Base-by-base conservation (phyloP, 176 grass and related monocot species). In the Lolium multiflorum region DNA sequence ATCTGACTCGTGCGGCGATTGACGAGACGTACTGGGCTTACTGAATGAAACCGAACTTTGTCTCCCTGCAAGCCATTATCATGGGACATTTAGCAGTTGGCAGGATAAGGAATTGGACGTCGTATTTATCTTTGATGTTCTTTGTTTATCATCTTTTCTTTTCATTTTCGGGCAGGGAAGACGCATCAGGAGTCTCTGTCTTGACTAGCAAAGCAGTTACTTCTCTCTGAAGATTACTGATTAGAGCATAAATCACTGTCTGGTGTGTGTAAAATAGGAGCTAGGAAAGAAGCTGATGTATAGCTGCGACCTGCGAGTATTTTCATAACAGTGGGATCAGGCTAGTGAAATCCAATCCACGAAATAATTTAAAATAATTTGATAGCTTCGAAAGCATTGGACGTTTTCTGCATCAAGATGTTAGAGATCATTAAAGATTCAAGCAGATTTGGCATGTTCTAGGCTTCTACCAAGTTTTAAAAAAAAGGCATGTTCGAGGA, bases 221-320 rank as follows among this genome's bases (percentile, higher is more conserved):
- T 39, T 37, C 44, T 55, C 3, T 13, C 61, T 18, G 16, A 78
- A 28, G 62, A 82, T 35, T 43, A 77, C 60, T 67, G 63, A 24
- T 60, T 81, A 68, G 85, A 48, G 66, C 79, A 16, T 11, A 82
- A 67, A 76, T 88, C 88, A 56, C 88, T 89, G 58, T 79, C 65
- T 65, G 72, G 46, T 48, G 7, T 26, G 25, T 20, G 65, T 63
- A 25, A 15, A 55, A 54, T 71, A 26, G 39, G 20, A 1, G 7
- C 2, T 3, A 24, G 60, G 6, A 41, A 88, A 54, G 10, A 39
- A 51, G 28, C 51, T 52, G 81, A 46, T 22, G 4, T 11, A 1
- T n/a, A 47, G 62, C 26, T 5, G 51, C 12, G 12, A 16, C 50
- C 26, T 7, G 51, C 13, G 12, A 17, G 62, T 16, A 26, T 43